A percentile compares a stretch with the other conserved stretches of the same genome.
Evolutionary conservation across 306 rosid species (phyloP).

Genomic region (Dicorynia guianensis): DNA sequence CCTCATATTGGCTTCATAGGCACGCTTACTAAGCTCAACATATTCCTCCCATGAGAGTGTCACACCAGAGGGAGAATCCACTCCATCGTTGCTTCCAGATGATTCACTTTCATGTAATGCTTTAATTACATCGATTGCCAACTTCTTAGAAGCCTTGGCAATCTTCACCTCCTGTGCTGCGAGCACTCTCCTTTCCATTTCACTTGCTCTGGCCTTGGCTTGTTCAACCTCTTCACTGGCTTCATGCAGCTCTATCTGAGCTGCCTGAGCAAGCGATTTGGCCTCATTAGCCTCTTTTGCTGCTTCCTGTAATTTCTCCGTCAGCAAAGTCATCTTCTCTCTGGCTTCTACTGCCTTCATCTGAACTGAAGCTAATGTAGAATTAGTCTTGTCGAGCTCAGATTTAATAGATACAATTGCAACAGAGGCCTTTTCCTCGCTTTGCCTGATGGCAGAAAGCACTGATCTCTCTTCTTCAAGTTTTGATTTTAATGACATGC

Average conservation of each 20-base stretch:
- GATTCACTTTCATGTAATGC: constrained; percentile 84
- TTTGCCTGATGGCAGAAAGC: constrained; percentile 59
- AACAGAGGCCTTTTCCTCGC: constrained; percentile 76
- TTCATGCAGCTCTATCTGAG: constrained; percentile 60
- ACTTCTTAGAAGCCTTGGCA: constrained; percentile 73
- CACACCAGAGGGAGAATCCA: constrained; percentile 59
- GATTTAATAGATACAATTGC: constrained; percentile 64
- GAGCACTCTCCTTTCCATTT: constrained; percentile 65
- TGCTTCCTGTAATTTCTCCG: constrained; percentile 73
- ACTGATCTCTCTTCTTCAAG: constrained; percentile 73
- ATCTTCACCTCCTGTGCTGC: constrained; percentile 85
- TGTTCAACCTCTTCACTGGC: constrained; percentile 77
- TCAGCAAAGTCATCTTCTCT: constrained; percentile 71
- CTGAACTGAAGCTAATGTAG: constrained; percentile 61
- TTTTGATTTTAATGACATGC: constrained; percentile 63
- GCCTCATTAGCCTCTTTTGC: constrained; percentile 77
- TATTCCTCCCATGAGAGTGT: constrained; percentile 77
- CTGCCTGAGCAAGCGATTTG: constrained; percentile 62
- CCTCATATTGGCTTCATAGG: constrained; percentile 71
- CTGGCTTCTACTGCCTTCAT: constrained; percentile 74
- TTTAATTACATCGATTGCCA: constrained; percentile 74
- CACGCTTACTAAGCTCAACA: constrained; percentile 74
- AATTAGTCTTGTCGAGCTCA: constrained; percentile 68
- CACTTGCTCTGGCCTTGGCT: constrained; percentile 70
- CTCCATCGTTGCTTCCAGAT: constrained; percentile 38